Conservation (phyloP, 164 flowering plant species). For the Macadamia tetraphylla region DNA sequence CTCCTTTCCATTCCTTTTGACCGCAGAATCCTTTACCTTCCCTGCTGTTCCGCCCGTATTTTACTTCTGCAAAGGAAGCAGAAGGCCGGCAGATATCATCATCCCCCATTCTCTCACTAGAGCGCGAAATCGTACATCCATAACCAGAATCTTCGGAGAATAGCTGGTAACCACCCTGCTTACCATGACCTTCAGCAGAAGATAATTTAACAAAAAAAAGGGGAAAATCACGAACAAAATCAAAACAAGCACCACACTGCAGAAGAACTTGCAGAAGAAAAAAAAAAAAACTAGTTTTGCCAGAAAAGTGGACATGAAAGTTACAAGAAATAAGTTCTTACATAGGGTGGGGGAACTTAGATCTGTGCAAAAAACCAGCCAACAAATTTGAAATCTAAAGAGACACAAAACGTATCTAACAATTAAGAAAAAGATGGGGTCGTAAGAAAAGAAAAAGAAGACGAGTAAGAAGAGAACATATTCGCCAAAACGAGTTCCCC, state of each 20-base stretch:
- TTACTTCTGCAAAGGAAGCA: slow-evolving; percentile 41
- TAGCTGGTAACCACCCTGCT: slow-evolving; percentile 74
- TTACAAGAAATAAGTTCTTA: not conserved
- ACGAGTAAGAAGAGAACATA: not conserved
- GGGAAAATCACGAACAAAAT: slow-evolving; percentile 9
- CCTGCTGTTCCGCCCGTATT: slow-evolving; percentile 39
- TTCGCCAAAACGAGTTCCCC: not conserved
- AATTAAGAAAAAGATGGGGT: not conserved
- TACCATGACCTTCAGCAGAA: slow-evolving; percentile 72
- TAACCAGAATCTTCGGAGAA: slow-evolving; percentile 52
- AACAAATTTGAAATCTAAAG: not conserved
- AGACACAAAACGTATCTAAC: not conserved
- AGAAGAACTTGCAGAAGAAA: not conserved
- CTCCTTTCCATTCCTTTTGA: slow-evolving; percentile 54
- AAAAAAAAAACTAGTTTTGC: not conserved
- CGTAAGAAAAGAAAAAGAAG: not conserved
- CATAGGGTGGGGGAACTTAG: not conserved
- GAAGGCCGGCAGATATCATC: slow-evolving; percentile 45
- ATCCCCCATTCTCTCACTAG: slow-evolving; percentile 49
- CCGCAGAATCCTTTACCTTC: slow-evolving; percentile 51
- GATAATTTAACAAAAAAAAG: slow-evolving; percentile 20
- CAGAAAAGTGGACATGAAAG: not conserved
- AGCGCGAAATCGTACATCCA: slow-evolving; percentile 46
- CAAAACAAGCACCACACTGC: slow-evolving; percentile 16
- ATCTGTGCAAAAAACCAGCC: not conserved